Percentiles rank a stretch among this genome's conserved stretches.
phyloP scores from a whole-genome alignment of 2,329 filamentous ascomycete genomes.

The Sordariomycetes sp. region DNA sequence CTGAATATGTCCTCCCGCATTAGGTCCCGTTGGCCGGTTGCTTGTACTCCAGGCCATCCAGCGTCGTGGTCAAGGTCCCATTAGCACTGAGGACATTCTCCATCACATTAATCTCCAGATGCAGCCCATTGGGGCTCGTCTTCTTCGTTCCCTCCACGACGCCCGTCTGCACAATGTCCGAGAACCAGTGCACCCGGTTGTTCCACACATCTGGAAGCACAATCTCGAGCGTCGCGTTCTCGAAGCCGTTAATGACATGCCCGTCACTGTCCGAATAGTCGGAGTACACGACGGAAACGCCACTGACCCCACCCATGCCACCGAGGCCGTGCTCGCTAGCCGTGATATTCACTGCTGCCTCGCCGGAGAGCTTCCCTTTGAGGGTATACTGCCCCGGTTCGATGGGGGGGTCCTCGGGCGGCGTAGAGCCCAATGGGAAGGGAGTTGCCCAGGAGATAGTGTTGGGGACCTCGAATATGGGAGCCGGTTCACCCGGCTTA shows the following conservation, averaged over 20 bases:
- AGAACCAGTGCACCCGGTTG: conserved; percentile 24
- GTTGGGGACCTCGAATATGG: conserved; percentile 16
- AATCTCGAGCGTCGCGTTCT: conserved; percentile 18
- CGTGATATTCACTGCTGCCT: conserved; percentile 11
- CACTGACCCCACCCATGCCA: conserved; percentile 8
- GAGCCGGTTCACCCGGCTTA: conserved; percentile 11
- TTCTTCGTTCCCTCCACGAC: conserved; percentile 19
- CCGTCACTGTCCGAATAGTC: conserved; percentile 24
- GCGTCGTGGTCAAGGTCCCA: conserved; percentile 24
- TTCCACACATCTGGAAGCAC: conserved; percentile 12
- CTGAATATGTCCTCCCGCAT: neutral
- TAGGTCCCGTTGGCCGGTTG: conserved; percentile 25
- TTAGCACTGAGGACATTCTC: conserved; percentile 27
- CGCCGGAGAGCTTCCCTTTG: conserved; percentile 10
- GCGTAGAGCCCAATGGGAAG: conserved; percentile 13
- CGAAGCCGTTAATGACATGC: conserved; percentile 19
- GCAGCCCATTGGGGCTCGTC: conserved; percentile 25
- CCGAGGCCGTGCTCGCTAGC: neutral
- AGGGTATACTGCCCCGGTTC: conserved; percentile 11
- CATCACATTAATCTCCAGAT: conserved; percentile 24
- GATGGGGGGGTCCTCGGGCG: neutral
- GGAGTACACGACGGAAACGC: conserved; percentile 21
- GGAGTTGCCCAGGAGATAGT: conserved; percentile 21
- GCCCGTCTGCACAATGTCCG: conserved; percentile 22
- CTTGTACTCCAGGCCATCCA: conserved; percentile 22